Evolutionary conservation across 2,329 filamentous ascomycete genomes (phyloP), one percentile per base, ranked within the genome.

Genomic region (Fusarium brevicatenulatum): DNA sequence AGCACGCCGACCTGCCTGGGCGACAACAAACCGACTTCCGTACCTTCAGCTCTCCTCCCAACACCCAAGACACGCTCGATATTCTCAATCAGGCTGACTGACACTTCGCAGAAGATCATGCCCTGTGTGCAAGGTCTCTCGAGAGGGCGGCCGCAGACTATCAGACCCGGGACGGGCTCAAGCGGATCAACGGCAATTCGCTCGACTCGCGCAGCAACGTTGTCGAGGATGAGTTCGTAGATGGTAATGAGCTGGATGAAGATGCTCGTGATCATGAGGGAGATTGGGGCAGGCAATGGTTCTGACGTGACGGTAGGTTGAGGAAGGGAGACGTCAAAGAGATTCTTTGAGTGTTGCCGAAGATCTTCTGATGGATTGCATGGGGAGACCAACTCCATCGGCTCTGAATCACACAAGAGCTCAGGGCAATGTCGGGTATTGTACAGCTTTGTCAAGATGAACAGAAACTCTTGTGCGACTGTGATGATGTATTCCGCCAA

Each of bases 11-110:
- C 13, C 9, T 63, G 60, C 4, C 55, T 63, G 0, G 19, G 8
- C 4, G 60, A 40, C 1, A 63, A 9, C 18, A 63, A 6, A 1
- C 53, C 60, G 4, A 28, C 42, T 1, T 50, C 23, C 2, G 21
- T 36, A 1, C 9, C 10, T 0, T 21, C 18, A 2, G 1, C 3
- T 12, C 5, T 16, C 2, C 21, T 34, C 0, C 19, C 43, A 6
- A 21, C 25, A 4, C 60, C 60, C 7, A 63, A 9, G 0, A 37
- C 60, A 16, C 13, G 28, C 36, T 63, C 53, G 0, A 9, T 63
- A 0, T 16, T 47, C 8, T 59, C 42, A 1, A 63, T 13, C 1
- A 59, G 6, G 19, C 43, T n/a, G 1, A 40, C 34, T 0, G 23
- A 28, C 2, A 37, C 12, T 8, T 59, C 18, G 0, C 34, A 47